phyloP scores from a whole-genome alignment of 2,329 filamentous ascomycete genomes.

The Pyrenochaeta sp. region DNA sequence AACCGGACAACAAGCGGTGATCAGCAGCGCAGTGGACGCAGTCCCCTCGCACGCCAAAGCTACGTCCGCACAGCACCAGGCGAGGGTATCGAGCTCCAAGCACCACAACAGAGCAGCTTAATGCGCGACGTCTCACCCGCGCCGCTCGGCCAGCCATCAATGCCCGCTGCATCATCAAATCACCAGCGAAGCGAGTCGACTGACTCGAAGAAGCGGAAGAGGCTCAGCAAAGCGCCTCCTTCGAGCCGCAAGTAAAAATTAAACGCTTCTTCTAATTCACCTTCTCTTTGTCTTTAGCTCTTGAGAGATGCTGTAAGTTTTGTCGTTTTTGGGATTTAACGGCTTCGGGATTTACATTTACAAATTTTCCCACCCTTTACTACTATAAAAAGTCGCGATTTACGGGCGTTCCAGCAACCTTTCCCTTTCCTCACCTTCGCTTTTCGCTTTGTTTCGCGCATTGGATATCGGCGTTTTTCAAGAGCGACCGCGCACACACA shows the following conservation, averaged over 20 bases:
- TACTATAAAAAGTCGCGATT: slow-evolving; percentile 16
- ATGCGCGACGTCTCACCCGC: slow-evolving; percentile 47
- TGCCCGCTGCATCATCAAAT: slow-evolving; percentile 14
- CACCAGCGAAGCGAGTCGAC: slow-evolving; percentile 42
- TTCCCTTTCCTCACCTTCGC: slow-evolving; percentile 14
- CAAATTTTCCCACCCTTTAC: slow-evolving; percentile 8
- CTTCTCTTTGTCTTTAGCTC: slow-evolving; percentile 9
- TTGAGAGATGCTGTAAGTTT: not conserved
- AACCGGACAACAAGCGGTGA: slow-evolving; percentile 26
- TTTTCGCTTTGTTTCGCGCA: slow-evolving; percentile 9
- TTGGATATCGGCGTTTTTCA: slow-evolving; percentile 17
- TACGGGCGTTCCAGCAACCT: slow-evolving; percentile 15
- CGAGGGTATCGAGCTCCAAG: slow-evolving; percentile 47
- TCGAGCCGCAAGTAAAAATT: slow-evolving; percentile 30
- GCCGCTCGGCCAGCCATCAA: slow-evolving; percentile 31
- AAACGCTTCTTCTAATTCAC: not conserved
- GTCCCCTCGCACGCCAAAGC: slow-evolving; percentile 57
- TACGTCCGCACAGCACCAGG: slow-evolving; percentile 49
- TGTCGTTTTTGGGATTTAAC: no score
- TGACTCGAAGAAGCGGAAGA: slow-evolving; percentile 48
- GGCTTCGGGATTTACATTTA: not conserved
- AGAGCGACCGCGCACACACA: not conserved
- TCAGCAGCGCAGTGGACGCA: slow-evolving; percentile 49
- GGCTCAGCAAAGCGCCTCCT: slow-evolving; percentile 47
- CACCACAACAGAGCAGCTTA: slow-evolving; percentile 44